Conservation (phyloP, 495 filamentous ascomycete species). For the Chaetomium fimeti region DNA sequence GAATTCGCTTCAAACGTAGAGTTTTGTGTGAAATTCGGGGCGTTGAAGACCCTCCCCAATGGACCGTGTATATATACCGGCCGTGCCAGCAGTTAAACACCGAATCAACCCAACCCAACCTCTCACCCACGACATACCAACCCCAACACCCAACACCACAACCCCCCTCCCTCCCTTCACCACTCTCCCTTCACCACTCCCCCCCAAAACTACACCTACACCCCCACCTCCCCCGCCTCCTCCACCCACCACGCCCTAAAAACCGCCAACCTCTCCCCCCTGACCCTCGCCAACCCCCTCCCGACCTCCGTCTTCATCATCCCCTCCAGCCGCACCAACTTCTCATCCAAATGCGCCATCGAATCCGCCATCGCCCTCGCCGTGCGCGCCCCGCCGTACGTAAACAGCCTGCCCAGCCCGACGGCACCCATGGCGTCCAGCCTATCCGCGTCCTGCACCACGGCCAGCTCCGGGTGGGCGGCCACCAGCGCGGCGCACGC, state of each 20-base stretch:
- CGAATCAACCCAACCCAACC: no score
- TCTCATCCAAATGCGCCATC: slow-evolving; percentile 77
- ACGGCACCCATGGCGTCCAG: slow-evolving; percentile 86
- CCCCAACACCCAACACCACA: no score
- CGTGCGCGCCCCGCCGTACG: slow-evolving; percentile 66
- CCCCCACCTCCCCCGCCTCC: slow-evolving; percentile 44
- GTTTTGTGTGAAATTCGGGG: no score
- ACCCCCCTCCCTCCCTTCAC: background rate
- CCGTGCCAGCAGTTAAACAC: no score
- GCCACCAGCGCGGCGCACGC: slow-evolving; percentile 48
- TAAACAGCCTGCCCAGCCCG: slow-evolving; percentile 76
- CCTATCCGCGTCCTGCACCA: slow-evolving; percentile 89
- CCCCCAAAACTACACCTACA: background rate
- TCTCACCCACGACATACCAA: no score
- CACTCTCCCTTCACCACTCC: background rate
- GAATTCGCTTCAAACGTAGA: no score
- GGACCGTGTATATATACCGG: no score
- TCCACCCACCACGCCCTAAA: slow-evolving; percentile 75
- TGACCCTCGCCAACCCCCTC: slow-evolving; percentile 59
- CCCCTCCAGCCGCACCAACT: slow-evolving; percentile 65
- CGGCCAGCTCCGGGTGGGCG: slow-evolving; percentile 66
- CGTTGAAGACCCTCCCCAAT: no score
- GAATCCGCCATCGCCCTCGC: slow-evolving; percentile 55
- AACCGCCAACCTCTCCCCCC: slow-evolving; percentile 60
- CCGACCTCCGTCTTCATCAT: slow-evolving; percentile 86